A percentile compares a stretch with the other conserved stretches of the same genome.
These are phyloP conservation scores for Metarhizium album DNA, from an alignment of 2,329 filamentous ascomycete species.

Conservation along the genomic window DNA sequence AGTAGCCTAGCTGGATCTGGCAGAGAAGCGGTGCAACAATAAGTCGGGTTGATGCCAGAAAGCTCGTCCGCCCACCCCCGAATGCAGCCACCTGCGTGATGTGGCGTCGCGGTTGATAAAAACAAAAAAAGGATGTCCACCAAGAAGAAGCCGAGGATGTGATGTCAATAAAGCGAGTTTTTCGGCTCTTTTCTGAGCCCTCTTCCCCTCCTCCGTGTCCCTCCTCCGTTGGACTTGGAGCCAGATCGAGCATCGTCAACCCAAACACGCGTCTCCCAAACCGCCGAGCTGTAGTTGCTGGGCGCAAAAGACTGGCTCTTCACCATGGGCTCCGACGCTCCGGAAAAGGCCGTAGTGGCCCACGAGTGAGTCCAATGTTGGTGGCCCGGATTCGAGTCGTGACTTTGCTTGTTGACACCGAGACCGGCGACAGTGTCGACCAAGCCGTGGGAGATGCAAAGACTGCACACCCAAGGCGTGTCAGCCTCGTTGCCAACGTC, in stretches of 20 bases:
- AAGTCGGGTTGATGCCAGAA: not conserved
- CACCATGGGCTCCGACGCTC: not conserved
- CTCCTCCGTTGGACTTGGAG: no score
- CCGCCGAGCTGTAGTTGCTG: not conserved
- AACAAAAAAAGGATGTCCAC: no score
- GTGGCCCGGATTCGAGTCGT: no score
- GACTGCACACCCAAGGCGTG: not conserved
- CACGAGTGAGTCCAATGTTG: not conserved
- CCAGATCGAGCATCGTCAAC: no score
- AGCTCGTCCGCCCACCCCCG: not conserved
- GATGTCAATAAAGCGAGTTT: no score
- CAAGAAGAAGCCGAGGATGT: no score
- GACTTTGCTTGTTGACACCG: not conserved
- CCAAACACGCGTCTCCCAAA: no score
- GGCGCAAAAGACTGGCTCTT: not conserved
- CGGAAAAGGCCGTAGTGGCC: not conserved
- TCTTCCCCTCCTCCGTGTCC: no score
- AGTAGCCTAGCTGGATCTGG: not conserved
- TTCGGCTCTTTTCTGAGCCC: no score
- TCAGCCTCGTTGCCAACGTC: conserved; percentile 11
- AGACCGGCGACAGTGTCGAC: not conserved
- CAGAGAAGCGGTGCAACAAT: not conserved
- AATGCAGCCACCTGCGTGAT: not conserved
- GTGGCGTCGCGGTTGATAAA: not conserved
- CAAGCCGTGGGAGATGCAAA: not conserved